Base-by-base conservation (phyloP, 202 grass and related monocot species). In the Panicum virgatum region DNA sequence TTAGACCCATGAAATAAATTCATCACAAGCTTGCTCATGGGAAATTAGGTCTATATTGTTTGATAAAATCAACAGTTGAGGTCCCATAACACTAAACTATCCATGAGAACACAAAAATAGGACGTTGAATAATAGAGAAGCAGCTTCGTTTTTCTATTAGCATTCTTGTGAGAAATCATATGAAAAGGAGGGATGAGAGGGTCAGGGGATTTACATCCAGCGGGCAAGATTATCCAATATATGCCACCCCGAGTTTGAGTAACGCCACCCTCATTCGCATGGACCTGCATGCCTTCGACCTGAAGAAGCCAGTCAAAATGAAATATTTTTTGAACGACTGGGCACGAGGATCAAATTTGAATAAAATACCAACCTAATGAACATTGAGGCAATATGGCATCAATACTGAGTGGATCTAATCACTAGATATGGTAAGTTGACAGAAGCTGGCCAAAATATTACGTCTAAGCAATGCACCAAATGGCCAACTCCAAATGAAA, bases 151-250 rank as follows among this genome's bases (percentile, higher is more conserved):
- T 42, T 46, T 78, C 48, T 29, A 40, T 69, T 58, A 52, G 23
- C 37, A 59, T 78, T n/a, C n/a, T n/a, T 63, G 45, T 78, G 19
- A 72, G 9, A 64, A 19, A 69, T 68, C 25, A 56, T 68, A 78
- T 78, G 53, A 73, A 15, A 37, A 14, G 29, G 56, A 51, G 29
- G 16, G 32, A 66, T 52, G 53, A 13, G 40, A 65, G 23, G 37
- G n/a, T n/a, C 23, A 94, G 60, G 62, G 58, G 36, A 15, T 71
- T 87, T 96, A 99, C 96, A 99, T 89, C 96, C 96, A 88, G 96
- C 96, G n/a, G 93, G 96, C 58, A 99, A 90, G 76, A 99, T 99
- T 73, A 99, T 87, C 89, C 96, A 99, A 70, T 99, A 99, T 81
- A 99, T 99, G 83, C 96, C 96, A 76, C 96, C 96, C 18, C 93